Percentiles rank a stretch among this genome's conserved stretches.
These are phyloP conservation scores for Sporobolus alterniflorus DNA, from an alignment of 202 grass and related monocot species.

Conservation along the genomic window DNA sequence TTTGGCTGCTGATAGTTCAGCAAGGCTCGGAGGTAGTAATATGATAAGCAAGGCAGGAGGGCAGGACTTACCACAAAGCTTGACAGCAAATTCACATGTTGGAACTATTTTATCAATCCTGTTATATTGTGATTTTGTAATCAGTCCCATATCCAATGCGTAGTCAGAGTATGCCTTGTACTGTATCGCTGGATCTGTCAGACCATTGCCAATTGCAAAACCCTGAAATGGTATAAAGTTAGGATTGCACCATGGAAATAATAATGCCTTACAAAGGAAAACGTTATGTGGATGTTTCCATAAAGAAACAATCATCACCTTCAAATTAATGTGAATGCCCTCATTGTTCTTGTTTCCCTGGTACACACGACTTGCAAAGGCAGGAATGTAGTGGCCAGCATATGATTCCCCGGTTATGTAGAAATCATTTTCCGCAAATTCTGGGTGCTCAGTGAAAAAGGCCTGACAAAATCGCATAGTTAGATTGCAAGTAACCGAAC, in stretches of 20 bases:
- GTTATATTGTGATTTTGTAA: conserved; percentile 68
- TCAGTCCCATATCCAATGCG: conserved; percentile 74
- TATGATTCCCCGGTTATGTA: conserved; percentile 92
- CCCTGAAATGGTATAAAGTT: conserved; percentile 53
- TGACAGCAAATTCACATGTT: conserved; percentile 75
- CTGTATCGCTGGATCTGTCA: conserved; percentile 89
- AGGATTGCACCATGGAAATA: neutral
- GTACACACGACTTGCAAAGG: conserved; percentile 79
- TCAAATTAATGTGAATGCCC: conserved; percentile 90
- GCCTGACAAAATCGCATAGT: conserved; percentile 53
- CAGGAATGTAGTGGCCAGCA: conserved; percentile 92
- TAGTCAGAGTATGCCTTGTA: conserved; percentile 87
- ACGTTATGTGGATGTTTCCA: neutral
- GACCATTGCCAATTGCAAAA: conserved; percentile 89
- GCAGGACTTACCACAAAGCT: conserved; percentile 81
- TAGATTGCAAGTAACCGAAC: conserved; percentile 10
- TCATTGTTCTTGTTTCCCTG: conserved; percentile 87
- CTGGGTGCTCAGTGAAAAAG: conserved; percentile 73
- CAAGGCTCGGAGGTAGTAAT: neutral
- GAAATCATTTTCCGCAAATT: conserved; percentile 75
- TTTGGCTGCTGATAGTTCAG: neutral
- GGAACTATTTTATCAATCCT: conserved; percentile 75
- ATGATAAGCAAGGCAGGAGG: conserved; percentile 8
- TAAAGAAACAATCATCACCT: conserved; percentile 53
- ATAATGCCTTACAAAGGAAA: neutral